These are phyloP conservation scores for Agrocybe pediades DNA, from an alignment of 768 basidiomycete species.

Conservation along the genomic window DNA sequence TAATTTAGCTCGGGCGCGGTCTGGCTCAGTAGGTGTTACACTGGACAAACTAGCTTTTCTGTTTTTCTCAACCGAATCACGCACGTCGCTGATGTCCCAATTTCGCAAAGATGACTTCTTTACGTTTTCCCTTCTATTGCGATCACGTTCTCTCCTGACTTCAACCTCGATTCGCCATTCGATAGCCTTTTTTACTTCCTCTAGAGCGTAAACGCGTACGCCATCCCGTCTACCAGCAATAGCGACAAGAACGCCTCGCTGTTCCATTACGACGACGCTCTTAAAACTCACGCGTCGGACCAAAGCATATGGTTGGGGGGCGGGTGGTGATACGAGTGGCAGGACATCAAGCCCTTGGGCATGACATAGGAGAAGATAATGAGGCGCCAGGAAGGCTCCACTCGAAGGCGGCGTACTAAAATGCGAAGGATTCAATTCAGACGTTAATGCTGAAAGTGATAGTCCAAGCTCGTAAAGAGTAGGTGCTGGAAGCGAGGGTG, in stretches of 20 bases:
- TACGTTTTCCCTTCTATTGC: conserved; percentile 63
- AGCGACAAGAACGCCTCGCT: conserved; percentile 87
- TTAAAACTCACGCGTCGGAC: conserved; percentile 84
- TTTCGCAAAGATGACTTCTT: conserved; percentile 48
- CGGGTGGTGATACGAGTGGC: conserved; percentile 75
- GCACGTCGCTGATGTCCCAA: conserved; percentile 32
- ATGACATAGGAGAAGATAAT: conserved; percentile 83
- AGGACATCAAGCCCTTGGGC: conserved; percentile 85
- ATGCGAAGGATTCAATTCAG: conserved; percentile 72
- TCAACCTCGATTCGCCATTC: conserved; percentile 89
- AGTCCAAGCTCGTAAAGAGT: conserved; percentile 77
- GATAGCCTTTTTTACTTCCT: conserved; percentile 82
- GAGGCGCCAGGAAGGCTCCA: conserved; percentile 79
- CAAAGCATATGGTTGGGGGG: conserved; percentile 76
- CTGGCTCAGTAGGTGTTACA: conserved; percentile 40
- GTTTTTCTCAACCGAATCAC: conserved; percentile 47
- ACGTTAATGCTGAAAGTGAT: conserved; percentile 65
- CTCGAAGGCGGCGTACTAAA: conserved; percentile 75
- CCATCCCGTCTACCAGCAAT: conserved; percentile 87
- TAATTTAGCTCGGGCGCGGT: conserved; percentile 26
- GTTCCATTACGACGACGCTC: conserved; percentile 90
- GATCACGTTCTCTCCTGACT: conserved; percentile 72
- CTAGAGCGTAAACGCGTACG: conserved; percentile 85
- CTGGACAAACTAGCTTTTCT: conserved; percentile 53
- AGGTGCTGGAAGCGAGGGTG: conserved; percentile 77